Percentiles rank a stretch among this genome's conserved stretches.
These are phyloP conservation scores for Tulasnella sp. DNA, from an alignment of 768 basidiomycete genomes.

Conservation along the genomic window DNA sequence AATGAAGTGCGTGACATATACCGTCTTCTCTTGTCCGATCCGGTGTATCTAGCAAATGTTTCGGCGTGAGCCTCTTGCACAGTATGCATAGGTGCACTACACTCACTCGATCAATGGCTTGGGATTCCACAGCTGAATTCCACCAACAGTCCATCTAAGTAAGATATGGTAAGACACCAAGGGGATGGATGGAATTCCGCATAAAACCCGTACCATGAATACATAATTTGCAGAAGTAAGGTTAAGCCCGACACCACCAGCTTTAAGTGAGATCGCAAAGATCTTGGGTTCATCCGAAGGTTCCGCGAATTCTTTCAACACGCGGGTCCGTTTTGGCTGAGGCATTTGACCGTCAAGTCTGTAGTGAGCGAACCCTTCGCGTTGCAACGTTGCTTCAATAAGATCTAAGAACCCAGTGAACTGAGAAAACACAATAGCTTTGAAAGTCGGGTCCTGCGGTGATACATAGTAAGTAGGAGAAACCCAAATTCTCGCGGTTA, in stretches of 20 bases:
- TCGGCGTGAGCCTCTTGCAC: neutral
- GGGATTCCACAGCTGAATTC: constrained; percentile 73
- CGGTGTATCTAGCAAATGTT: constrained; percentile 37
- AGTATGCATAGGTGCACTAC: neutral
- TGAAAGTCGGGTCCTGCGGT: constrained; percentile 63
- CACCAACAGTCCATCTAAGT: constrained; percentile 85
- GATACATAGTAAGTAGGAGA: too few species aligned
- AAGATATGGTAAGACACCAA: neutral
- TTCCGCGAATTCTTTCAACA: constrained; percentile 64
- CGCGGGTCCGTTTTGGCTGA: constrained; percentile 61
- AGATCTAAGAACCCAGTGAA: constrained; percentile 81
- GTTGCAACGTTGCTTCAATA: constrained; percentile 54
- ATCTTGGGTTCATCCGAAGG: constrained; percentile 60
- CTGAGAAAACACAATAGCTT: constrained; percentile 81
- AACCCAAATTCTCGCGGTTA: too few species aligned
- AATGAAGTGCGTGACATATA: constrained; percentile 76
- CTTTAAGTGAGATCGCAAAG: constrained; percentile 61
- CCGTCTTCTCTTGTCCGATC: constrained; percentile 69
- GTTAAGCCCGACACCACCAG: constrained; percentile 86
- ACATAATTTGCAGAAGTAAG: constrained; percentile 73
- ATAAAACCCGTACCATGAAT: constrained; percentile 48
- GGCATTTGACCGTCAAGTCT: constrained; percentile 92
- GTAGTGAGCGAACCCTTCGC: constrained; percentile 53
- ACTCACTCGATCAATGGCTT: constrained; percentile 69
- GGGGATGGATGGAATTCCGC: neutral